phyloP scores from a whole-genome alignment of 139 green algal species.

The Zygnema cylindricum region DNA sequence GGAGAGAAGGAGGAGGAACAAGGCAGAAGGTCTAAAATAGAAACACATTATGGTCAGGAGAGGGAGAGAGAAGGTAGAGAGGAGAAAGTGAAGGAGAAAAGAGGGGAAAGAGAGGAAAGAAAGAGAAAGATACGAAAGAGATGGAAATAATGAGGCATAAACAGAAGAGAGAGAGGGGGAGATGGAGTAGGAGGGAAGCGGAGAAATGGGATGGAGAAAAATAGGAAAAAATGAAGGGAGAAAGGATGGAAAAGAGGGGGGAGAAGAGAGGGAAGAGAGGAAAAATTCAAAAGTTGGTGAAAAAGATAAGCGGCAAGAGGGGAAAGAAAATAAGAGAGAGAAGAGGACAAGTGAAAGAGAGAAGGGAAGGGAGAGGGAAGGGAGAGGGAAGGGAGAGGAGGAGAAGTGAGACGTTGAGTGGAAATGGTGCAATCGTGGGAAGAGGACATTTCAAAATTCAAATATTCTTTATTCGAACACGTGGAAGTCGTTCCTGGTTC shows the following conservation, averaged over 20 bases:
- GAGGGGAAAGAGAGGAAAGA: not conserved
- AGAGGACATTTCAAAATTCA: no score
- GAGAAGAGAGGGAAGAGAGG: not conserved
- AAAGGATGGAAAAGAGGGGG: not conserved
- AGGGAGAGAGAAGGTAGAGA: not conserved
- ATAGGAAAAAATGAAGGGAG: not conserved
- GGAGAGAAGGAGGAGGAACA: no score
- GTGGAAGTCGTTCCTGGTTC: no score
- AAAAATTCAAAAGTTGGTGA: not conserved
- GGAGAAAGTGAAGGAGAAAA: not conserved
- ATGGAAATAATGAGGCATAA: not conserved
- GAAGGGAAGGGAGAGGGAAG: not conserved
- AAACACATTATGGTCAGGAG: no score
- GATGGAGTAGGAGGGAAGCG: not conserved
- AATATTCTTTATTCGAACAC: no score
- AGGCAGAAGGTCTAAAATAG: no score
- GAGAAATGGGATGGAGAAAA: not conserved
- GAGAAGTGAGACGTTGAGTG: no score
- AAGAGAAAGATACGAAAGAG: no score
- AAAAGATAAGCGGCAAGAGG: not conserved
- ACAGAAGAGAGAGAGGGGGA: not conserved
- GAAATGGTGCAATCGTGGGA: no score
- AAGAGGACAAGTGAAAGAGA: not conserved
- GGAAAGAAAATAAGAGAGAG: not conserved
- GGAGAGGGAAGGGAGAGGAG: not conserved